phyloP scores from a whole-genome alignment of 495 filamentous ascomycete genomes.

The Hypoxylon crocopeplum region DNA sequence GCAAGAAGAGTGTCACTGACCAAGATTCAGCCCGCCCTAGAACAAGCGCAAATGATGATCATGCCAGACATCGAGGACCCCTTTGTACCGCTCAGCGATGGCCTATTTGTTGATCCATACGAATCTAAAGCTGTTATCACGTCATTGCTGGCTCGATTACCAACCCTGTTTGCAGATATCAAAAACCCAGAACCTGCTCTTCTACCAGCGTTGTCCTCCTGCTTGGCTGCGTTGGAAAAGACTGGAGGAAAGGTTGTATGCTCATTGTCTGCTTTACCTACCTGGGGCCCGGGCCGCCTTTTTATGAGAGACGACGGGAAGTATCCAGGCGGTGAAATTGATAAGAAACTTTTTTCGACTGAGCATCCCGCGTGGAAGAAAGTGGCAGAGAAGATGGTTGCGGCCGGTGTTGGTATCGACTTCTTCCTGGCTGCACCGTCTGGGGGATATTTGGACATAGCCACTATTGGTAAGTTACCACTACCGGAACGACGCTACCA shows the following conservation, averaged over 20 bases:
- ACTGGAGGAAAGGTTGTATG: constrained; percentile 95
- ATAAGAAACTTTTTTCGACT: constrained; percentile 90
- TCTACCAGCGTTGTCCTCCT: constrained; percentile 81
- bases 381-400: constrained; percentile 83
- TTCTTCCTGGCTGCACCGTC: constrained; percentile 92
- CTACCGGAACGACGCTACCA: background rate
- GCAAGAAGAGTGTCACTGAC: constrained; percentile 10
- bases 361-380: constrained; percentile 87
- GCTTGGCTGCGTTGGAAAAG: constrained; percentile 76
- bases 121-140: constrained; percentile 88
- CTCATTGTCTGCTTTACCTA: constrained; percentile 82
- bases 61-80: constrained; percentile 98
- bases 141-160: constrained; percentile 79
- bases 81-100: constrained; percentile 90
- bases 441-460: constrained; percentile 91
- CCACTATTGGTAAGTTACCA: constrained; percentile 78
- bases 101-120: constrained; percentile 94
- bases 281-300: constrained; percentile 85
- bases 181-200: constrained; percentile 91
- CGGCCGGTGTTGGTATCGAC: constrained; percentile 86
- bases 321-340: constrained; percentile 82
- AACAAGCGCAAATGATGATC: constrained; percentile 96
- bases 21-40: constrained; percentile 65
- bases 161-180: constrained; percentile 80
- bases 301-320: constrained; percentile 88